These are phyloP conservation scores for Heritiera fomes DNA, from an alignment of 345 rosid species.

Conservation along the genomic window DNA sequence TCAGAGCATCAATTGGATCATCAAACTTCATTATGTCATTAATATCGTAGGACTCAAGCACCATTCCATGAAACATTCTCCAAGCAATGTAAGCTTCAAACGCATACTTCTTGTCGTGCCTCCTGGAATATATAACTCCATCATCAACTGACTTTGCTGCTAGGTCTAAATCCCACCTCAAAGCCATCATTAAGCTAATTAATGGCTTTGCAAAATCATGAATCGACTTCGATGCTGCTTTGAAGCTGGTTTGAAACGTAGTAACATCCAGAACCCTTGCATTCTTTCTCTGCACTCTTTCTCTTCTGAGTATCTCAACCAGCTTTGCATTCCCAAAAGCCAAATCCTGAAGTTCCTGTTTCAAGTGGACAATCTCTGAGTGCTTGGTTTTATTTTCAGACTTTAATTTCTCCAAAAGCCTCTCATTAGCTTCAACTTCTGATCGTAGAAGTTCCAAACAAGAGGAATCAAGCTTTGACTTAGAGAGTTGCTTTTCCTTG, in stretches of 20 bases:
- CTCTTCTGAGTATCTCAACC: slow-evolving; percentile 34
- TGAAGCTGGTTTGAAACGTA: slow-evolving; percentile 37
- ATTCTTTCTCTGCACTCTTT: slow-evolving; percentile 28
- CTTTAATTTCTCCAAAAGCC: slow-evolving; percentile 43
- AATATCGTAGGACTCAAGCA: slow-evolving; percentile 36
- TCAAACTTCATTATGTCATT: slow-evolving; percentile 43
- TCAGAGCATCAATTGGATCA: slow-evolving; percentile 47
- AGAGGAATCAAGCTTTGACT: slow-evolving; percentile 32
- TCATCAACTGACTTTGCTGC: slow-evolving; percentile 50
- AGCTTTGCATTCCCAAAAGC: slow-evolving; percentile 32
- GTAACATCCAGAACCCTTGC: slow-evolving; percentile 27
- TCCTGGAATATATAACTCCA: slow-evolving; percentile 42
- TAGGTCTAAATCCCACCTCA: slow-evolving; percentile 53
- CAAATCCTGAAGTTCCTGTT: slow-evolving; percentile 36
- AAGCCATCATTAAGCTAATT: slow-evolving; percentile 64
- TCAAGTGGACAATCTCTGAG: slow-evolving; percentile 37
- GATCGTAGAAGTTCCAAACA: slow-evolving; percentile 32
- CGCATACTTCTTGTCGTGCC: slow-evolving; percentile 58
- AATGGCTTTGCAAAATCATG: slow-evolving; percentile 68
- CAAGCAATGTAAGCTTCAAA: slow-evolving; percentile 62
- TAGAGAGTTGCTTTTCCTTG: slow-evolving; percentile 30
- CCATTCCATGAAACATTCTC: slow-evolving; percentile 53
- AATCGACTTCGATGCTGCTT: slow-evolving; percentile 50
- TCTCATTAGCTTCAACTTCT: slow-evolving; percentile 42
- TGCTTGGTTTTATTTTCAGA: slow-evolving; percentile 36